Evolutionary conservation across 2,329 filamentous ascomycete species (phyloP), one percentile per base, ranked within the genome.

Genomic region (Alternaria sp.): DNA sequence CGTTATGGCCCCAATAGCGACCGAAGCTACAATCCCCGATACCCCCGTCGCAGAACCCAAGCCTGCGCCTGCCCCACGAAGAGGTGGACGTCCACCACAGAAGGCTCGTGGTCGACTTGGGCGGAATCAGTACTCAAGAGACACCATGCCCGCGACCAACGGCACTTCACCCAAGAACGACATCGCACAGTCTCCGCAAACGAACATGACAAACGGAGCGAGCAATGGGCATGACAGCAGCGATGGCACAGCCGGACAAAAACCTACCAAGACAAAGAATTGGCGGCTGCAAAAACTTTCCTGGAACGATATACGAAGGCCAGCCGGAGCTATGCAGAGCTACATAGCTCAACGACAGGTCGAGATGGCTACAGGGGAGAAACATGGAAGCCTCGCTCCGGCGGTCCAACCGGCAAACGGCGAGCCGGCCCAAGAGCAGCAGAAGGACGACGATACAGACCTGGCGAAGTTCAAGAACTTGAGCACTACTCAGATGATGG

Each of bases 271-370:
- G 77, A 79, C 83, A 4, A 85, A 84, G 64, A 84, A 85, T 54
- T 83, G 84, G 79, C 83, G 87, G 66, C 80, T 85, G 12, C 83
- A 87, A 57, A 83, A 85, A 70, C 88, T 93, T 61, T 94, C 90
- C 26, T 92, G 96, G 89, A 90, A 90, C 63, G 93, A 97, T 75
- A 93, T 97, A 88, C 93, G 92, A 81, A 89, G 92, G 67, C 90
- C 93, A 10, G 93, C 94, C 6, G 88, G 91, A 5, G 91, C 88
- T 19, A 96, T 97, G 76, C 86, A 97, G 62, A 93, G 96, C 70
- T 97, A 95, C 75, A 97, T 97, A 67, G 90, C 91, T 5, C 89
- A 93, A 68, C 95, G 93, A 61, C 93, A 97, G 78, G 85, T 97
- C 7, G 94, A 97, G 74, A 87, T 97, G 80, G 93, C 92, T 2